These are phyloP conservation scores for Hydnomerulius pinastri DNA, from an alignment of 768 basidiomycete genomes.

Conservation along the genomic window DNA sequence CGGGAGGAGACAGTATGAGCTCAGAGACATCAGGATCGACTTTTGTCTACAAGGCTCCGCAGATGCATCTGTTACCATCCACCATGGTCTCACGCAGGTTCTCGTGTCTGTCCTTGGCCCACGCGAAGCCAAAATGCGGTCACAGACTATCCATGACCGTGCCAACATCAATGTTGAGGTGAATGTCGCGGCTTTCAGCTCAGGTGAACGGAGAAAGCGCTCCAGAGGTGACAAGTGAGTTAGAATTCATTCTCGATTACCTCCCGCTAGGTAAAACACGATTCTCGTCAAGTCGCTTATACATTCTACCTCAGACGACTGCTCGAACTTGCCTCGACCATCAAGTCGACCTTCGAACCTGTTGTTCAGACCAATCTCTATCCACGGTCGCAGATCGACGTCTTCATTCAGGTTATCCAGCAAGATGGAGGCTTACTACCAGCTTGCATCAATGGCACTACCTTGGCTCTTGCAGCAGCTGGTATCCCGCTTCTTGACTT, in stretches of 20 bases:
- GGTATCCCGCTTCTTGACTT: constrained; percentile 92
- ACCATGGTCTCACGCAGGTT: constrained; percentile 91
- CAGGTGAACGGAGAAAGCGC: constrained; percentile 75
- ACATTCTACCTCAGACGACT: constrained; percentile 59
- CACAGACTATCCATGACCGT: constrained; percentile 81
- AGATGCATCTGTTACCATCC: constrained; percentile 82
- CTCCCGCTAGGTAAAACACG: too few species aligned
- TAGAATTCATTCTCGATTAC: constrained; percentile 1
- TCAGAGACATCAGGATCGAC: constrained; percentile 79
- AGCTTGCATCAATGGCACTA: constrained; percentile 92
- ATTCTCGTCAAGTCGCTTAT: constrained; percentile 1
- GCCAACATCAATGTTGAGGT: constrained; percentile 91
- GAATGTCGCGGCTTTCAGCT: constrained; percentile 83
- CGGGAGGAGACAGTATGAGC: constrained; percentile 88
- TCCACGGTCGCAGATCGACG: constrained; percentile 92
- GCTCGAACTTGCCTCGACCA: constrained; percentile 80
- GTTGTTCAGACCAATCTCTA: constrained; percentile 89
- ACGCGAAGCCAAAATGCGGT: constrained; percentile 80
- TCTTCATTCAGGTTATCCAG: constrained; percentile 89
- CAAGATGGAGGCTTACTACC: constrained; percentile 92
- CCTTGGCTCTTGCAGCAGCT: constrained; percentile 85
- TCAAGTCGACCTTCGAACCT: constrained; percentile 95
- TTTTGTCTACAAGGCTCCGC: constrained; percentile 73
- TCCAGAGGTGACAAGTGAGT: constrained; percentile 86
- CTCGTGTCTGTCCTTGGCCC: constrained; percentile 90